These are phyloP conservation scores for Stemphylium beticola DNA, from an alignment of 2,329 filamentous ascomycete species.

Conservation along the genomic window DNA sequence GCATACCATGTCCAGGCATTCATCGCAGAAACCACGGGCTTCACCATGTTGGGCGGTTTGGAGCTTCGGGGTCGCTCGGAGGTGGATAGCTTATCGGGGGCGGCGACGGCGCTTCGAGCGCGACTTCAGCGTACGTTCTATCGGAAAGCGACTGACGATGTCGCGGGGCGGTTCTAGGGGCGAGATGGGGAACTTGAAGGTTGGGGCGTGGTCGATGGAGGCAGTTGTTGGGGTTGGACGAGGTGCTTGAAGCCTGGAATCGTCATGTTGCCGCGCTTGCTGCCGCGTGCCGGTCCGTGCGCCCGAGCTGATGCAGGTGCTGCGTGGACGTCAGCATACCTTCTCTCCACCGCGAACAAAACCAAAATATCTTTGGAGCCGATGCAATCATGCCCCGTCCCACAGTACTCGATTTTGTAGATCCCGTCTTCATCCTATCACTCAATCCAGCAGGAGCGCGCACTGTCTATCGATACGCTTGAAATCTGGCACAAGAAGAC, in stretches of 20 bases:
- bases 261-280: constrained; percentile 21
- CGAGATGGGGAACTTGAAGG: neutral
- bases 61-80: constrained; percentile 12
- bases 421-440: no score
- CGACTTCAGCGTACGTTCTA: neutral
- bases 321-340: neutral
- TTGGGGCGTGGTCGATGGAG: constrained; percentile 1
- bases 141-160: neutral
- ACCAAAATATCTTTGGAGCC: no score
- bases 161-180: neutral
- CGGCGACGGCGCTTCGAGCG: constrained; percentile 15
- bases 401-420: no score
- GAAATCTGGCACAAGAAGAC: no score
- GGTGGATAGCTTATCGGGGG: constrained; percentile 19
- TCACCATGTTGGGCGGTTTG: constrained; percentile 74
- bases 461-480: no score
- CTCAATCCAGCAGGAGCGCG: no score
- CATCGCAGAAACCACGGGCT: constrained; percentile 88
- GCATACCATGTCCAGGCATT: constrained; percentile 95
- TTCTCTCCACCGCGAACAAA: neutral
- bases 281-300: constrained; percentile 9
- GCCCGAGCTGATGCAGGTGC: neutral
- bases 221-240: constrained; percentile 7
- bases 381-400: no score
- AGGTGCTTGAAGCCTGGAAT: constrained; percentile 12